phyloP scores from a whole-genome alignment of 2,329 filamentous ascomycete species.

The Camillea tinctor region DNA sequence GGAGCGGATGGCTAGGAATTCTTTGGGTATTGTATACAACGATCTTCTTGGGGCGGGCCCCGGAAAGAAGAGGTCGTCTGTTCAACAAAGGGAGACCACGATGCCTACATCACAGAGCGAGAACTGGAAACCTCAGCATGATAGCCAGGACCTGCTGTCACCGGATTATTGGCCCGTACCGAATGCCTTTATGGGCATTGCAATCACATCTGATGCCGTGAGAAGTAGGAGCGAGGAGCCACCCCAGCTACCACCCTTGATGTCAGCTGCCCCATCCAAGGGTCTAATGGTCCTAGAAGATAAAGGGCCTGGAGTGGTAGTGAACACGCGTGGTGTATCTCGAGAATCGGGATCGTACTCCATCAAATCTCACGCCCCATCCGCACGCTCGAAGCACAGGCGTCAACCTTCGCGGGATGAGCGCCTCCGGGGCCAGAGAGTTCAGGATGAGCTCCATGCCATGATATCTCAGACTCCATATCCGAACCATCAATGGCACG shows the following conservation, averaged over 20 bases:
- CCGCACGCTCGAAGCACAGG: slow-evolving; percentile 14
- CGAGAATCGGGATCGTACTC: slow-evolving; percentile 12
- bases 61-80: slow-evolving; percentile 7
- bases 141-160: slow-evolving; percentile 19
- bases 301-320: slow-evolving; percentile 13
- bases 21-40: slow-evolving; percentile 30
- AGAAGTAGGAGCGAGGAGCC: slow-evolving; percentile 18
- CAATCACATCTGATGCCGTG: slow-evolving; percentile 9
- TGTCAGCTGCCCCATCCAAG: not conserved
- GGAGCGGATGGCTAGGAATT: slow-evolving; percentile 25
- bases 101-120: slow-evolving; percentile 7
- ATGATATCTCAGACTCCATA: slow-evolving; percentile 22
- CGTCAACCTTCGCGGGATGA: slow-evolving; percentile 20
- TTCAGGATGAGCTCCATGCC: slow-evolving; percentile 11
- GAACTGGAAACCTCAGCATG: slow-evolving; percentile 23
- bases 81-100: slow-evolving; percentile 2
- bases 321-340: slow-evolving; percentile 7
- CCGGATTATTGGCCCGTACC: slow-evolving; percentile 24
- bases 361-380: slow-evolving; percentile 13
- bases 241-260: slow-evolving; percentile 14
- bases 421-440: slow-evolving; percentile 15
- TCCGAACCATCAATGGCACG: slow-evolving; percentile 12
- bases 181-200: slow-evolving; percentile 10
- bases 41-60: slow-evolving; percentile 23
- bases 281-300: slow-evolving; percentile 10